Evolutionary conservation across 352 stramenopile genomes (phyloP).

Genomic region (Pythium rhizo-oryzae): DNA sequence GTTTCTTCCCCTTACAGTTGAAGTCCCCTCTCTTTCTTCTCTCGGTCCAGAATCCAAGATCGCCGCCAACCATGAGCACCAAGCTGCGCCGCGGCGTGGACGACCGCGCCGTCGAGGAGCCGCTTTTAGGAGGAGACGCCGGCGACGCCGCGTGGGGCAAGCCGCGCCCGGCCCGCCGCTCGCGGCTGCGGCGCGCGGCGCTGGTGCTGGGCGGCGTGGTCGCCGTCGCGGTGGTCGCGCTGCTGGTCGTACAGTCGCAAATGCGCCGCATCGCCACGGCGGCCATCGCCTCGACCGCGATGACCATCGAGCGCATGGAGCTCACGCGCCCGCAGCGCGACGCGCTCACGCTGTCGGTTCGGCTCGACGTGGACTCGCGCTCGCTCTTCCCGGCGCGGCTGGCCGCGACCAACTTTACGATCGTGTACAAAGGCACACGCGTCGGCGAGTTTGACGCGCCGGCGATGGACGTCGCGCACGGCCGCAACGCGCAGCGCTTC

Average conservation of each 20-base stretch:
- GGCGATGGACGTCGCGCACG: slow-evolving; percentile 52
- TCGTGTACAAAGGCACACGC: slow-evolving; percentile 40
- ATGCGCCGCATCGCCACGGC: slow-evolving; percentile 54
- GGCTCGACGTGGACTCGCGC: slow-evolving; percentile 47
- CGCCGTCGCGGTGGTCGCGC: slow-evolving; percentile 32
- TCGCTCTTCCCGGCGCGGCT: slow-evolving; percentile 60
- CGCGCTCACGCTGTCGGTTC: slow-evolving; percentile 51
- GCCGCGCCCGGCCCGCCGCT: slow-evolving; percentile 3
- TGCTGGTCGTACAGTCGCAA: slow-evolving; percentile 50
- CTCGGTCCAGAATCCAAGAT: background rate
- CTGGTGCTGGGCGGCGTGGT: slow-evolving; percentile 18
- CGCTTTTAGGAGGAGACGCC: slow-evolving; percentile 15
- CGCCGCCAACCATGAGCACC: slow-evolving; percentile 7
- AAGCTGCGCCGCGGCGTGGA: slow-evolving; percentile 14
- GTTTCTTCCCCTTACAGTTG: slow-evolving; percentile 12
- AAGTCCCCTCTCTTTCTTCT: slow-evolving; percentile 17
- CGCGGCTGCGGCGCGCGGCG: slow-evolving; percentile 7
- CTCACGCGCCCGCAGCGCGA: slow-evolving; percentile 42
- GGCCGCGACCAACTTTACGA: slow-evolving; percentile 47
- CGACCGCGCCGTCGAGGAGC: slow-evolving; percentile 24
- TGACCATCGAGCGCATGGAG: slow-evolving; percentile 64
- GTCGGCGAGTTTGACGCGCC: slow-evolving; percentile 56
- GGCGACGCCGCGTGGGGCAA: background rate
- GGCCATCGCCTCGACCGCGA: slow-evolving; percentile 59
- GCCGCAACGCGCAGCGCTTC: slow-evolving; percentile 52